Percentiles rank a stretch among this genome's conserved stretches.
Conservation (phyloP, 164 flowering plant species). For the Kalanchoe fedtschenkoi region DNA sequence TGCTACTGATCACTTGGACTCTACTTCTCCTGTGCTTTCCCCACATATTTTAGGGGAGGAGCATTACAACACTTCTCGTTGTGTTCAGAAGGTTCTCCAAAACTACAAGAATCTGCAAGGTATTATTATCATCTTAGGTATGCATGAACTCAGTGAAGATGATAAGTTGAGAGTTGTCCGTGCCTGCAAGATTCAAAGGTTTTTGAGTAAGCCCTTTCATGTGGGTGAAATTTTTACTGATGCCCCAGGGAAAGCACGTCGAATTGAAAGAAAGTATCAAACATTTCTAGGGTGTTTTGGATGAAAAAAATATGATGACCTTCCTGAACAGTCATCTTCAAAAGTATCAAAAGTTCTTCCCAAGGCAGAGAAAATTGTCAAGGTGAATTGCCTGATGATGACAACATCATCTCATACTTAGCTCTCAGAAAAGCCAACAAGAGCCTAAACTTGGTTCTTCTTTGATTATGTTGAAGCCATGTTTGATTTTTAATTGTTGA, state of each 20-base stretch:
- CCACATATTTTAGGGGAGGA: conserved; percentile 87
- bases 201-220: conserved; percentile 96
- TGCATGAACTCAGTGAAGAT: conserved; percentile 98
- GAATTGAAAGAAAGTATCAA: conserved; percentile 83
- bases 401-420: conserved; percentile 35
- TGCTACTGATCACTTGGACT: conserved; percentile 89
- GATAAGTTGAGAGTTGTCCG: conserved; percentile 93
- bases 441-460: too few relatives aligned
- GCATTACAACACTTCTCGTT: conserved; percentile 92
- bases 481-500: too few relatives aligned
- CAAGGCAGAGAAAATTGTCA: too few relatives aligned
- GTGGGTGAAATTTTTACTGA: conserved; percentile 98
- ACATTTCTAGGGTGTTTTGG: conserved; percentile 94
- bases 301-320: conserved; percentile 89
- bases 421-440: neutral
- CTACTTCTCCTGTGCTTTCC: conserved; percentile 93
- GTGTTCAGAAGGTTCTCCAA: conserved; percentile 85
- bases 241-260: conserved; percentile 90
- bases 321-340: conserved; percentile 81
- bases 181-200: conserved; percentile 84
- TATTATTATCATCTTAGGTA: conserved; percentile 95
- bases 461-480: too few relatives aligned
- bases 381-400: conserved; percentile 90
- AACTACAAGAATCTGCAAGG: conserved; percentile 92
- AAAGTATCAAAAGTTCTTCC: conserved; percentile 86